Percentiles rank a stretch among this genome's conserved stretches.
Evolutionary conservation across 805 yeast species (phyloP).

Genomic region (Lachancea fermentati): DNA sequence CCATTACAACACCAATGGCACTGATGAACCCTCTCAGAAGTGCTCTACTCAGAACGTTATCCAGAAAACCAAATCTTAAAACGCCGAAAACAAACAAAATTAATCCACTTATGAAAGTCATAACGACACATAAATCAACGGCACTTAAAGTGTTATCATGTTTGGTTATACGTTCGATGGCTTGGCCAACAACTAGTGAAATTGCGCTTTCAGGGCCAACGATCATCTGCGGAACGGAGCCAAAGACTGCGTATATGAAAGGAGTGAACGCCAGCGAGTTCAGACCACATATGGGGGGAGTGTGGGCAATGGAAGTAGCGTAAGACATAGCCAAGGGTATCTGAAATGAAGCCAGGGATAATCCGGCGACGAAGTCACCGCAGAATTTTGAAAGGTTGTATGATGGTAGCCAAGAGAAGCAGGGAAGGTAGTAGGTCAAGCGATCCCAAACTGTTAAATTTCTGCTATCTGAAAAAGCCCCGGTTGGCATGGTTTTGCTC

Average conservation of each 20-base stretch:
- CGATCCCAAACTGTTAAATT: slow-evolving; percentile 15
- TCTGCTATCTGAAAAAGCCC: not conserved
- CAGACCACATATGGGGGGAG: slow-evolving; percentile 76
- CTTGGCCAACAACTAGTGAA: slow-evolving; percentile 76
- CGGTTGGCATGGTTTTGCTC: not conserved
- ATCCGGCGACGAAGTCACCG: slow-evolving; percentile 75
- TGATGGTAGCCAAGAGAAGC: slow-evolving; percentile 58
- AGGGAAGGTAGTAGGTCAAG: slow-evolving; percentile 62
- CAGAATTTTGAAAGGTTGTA: slow-evolving; percentile 39
- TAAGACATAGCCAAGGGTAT: slow-evolving; percentile 71
- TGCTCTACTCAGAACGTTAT: slow-evolving; percentile 71
- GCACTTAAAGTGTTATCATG: slow-evolving; percentile 40
- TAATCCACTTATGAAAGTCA: slow-evolving; percentile 73
- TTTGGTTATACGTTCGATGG: slow-evolving; percentile 50
- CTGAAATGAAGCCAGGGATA: slow-evolving; percentile 85
- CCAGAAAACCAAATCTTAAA: slow-evolving; percentile 80
- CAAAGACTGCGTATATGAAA: slow-evolving; percentile 66
- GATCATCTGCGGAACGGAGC: slow-evolving; percentile 82
- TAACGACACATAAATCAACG: slow-evolving; percentile 55
- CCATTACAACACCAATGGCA: slow-evolving; percentile 81
- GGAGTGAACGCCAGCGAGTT: slow-evolving; percentile 76
- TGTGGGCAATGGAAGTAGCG: slow-evolving; percentile 78
- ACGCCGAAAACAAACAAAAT: slow-evolving; percentile 68
- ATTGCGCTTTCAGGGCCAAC: slow-evolving; percentile 92
- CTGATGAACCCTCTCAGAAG: slow-evolving; percentile 77